A percentile compares a stretch with the other conserved stretches of the same genome.
Evolutionary conservation across 306 rosid genomes (phyloP).

Genomic region (Castanea crenata): DNA sequence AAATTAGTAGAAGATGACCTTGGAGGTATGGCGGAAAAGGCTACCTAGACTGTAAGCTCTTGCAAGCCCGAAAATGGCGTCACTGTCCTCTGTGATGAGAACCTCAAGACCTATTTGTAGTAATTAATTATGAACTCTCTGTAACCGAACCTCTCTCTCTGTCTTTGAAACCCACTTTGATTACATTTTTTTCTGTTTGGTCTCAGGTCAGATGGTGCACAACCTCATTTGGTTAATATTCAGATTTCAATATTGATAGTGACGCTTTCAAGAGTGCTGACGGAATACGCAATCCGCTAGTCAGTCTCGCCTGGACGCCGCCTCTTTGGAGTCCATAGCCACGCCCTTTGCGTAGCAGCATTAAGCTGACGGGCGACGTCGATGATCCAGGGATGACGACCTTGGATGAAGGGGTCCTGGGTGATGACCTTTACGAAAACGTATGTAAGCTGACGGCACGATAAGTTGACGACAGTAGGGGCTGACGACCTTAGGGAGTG

Average conservation of each 20-base stretch:
- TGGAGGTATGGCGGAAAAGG: constrained; percentile 77
- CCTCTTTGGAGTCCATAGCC: too few relatives aligned
- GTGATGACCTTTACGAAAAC: too few relatives aligned
- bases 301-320: too few relatives aligned
- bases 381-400: too few relatives aligned
- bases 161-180: not conserved
- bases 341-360: too few relatives aligned
- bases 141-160: not conserved
- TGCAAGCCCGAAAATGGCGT: constrained; percentile 93
- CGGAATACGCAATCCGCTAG: too few relatives aligned
- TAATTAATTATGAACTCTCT: constrained; percentile 11
- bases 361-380: too few relatives aligned
- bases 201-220: constrained; percentile 92
- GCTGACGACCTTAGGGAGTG: too few relatives aligned
- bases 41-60: constrained; percentile 95
- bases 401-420: too few relatives aligned
- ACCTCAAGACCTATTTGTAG: constrained; percentile 88
- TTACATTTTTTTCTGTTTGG: not conserved
- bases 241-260: constrained; percentile 85
- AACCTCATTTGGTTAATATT: constrained; percentile 84
- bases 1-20: constrained; percentile 57
- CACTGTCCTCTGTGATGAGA: constrained; percentile 73
- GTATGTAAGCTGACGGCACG: too few relatives aligned
- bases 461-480: too few relatives aligned
- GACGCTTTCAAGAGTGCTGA: too few relatives aligned